Base-by-base conservation (phyloP, 192 early-diverging fungal genomes). In the Lunasporangiospora selenospora region DNA sequence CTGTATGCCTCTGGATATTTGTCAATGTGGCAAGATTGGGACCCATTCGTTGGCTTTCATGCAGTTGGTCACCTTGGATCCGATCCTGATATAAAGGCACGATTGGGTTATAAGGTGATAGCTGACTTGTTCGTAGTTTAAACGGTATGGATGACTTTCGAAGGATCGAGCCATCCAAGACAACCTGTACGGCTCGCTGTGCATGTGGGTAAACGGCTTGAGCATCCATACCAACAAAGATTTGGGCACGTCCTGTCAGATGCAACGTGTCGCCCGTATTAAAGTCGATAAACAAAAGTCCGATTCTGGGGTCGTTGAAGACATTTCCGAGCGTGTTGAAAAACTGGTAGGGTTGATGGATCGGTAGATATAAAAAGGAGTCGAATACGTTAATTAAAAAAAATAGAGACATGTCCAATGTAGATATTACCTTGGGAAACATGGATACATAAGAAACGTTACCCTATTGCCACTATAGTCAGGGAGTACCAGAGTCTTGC, bases 391-490 rank as follows among this genome's bases (percentile, higher is more conserved):
- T 43, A 15, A 11, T n/a, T n/a, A 43, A 13, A n/a, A 43, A 16
- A 31, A 42, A 37, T 30, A 2, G 18, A 16, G 5, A 8, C 3
- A 36, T 11, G 2, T n/a, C n/a, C 11, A 44, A 44, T 12, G 54
- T 57, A 11, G 36, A 42, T 26, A 32, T 12, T 21, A 33, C 7
- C 11, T 24, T n/a, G 16, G 23, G 16, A 37, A n/a, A 23, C 23
- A 24, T 8, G 4, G 13, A 18, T 16, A 30, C 26, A 12, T 18
- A 7, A 33, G 6, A 23, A 7, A 26, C 60, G 53, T 47, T 62
- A 71, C 67, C 8, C 67, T 34, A 57, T 71, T 71, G 59, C 67
- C 67, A 40, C 67, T 71, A 21, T 71, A 71, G 30, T 71, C 67
- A 4, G 67, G 67, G 39, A 71, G 62, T 8, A 62, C 47, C 4